These are phyloP conservation scores for Marasmius sp. DNA, from an alignment of 1,284 basidiomycete genomes.

Conservation along the genomic window DNA sequence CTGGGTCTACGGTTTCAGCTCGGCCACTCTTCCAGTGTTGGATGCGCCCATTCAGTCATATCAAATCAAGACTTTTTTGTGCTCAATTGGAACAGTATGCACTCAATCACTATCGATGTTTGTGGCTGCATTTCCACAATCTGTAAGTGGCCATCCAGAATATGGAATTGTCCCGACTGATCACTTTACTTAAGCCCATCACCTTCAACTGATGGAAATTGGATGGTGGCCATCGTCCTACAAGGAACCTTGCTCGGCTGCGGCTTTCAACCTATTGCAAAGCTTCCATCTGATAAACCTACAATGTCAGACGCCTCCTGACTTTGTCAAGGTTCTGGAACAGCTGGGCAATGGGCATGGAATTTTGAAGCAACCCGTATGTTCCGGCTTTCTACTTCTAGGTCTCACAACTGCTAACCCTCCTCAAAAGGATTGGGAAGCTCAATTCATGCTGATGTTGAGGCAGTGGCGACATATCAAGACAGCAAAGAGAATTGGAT, in stretches of 20 bases:
- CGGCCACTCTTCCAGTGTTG: background rate
- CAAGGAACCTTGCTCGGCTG: slow-evolving; percentile 3
- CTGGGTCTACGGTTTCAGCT: background rate
- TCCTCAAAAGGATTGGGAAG: background rate
- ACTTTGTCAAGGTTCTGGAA: slow-evolving; percentile 16
- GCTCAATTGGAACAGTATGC: slow-evolving; percentile 8
- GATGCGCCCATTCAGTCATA: background rate
- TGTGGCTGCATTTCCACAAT: slow-evolving; percentile 2
- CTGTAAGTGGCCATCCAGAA: background rate
- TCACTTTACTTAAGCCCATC: background rate
- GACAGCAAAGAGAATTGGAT: slow-evolving; percentile 13
- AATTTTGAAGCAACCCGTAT: background rate
- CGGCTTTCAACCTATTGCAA: slow-evolving; percentile 11
- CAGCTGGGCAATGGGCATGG: slow-evolving; percentile 1
- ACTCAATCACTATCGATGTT: slow-evolving; percentile 2
- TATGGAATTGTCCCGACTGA: background rate
- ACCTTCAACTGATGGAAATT: background rate
- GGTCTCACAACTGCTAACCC: background rate
- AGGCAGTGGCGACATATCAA: slow-evolving; percentile 12
- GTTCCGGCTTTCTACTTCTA: background rate
- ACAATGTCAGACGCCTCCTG: slow-evolving; percentile 7
- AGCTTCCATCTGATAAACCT: slow-evolving; percentile 16
- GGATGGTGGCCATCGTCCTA: slow-evolving; percentile 5
- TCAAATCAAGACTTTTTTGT: slow-evolving; percentile 5
- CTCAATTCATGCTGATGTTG: slow-evolving; percentile 3